Percentiles rank a stretch among this genome's conserved stretches.
Conservation (phyloP, 495 filamentous ascomycete genomes). For the Bathelium albidoporum region DNA sequence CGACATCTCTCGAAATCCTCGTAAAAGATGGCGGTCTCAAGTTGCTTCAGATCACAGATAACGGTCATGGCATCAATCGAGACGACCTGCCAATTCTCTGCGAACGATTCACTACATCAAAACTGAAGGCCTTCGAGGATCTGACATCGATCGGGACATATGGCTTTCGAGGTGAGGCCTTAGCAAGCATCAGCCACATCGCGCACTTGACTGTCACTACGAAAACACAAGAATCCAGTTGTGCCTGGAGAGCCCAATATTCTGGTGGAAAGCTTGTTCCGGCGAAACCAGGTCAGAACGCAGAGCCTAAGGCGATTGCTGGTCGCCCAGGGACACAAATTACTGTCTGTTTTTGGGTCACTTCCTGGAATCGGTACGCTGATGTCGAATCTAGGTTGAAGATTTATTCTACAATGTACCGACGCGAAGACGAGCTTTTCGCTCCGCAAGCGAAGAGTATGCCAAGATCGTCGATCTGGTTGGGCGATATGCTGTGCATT, state of each 20-base stretch:
- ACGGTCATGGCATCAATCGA: conserved; percentile 84
- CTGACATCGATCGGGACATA: conserved; percentile 86
- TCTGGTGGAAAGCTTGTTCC: conserved; percentile 73
- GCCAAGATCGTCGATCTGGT: conserved; percentile 96
- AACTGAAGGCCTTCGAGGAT: conserved; percentile 91
- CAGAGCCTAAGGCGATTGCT: conserved; percentile 80
- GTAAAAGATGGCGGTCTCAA: conserved; percentile 97
- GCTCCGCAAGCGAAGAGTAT: conserved; percentile 89
- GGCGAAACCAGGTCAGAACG: conserved; percentile 80
- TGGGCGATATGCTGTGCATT: conserved; percentile 92
- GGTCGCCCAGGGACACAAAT: conserved; percentile 95
- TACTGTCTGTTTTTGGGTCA: conserved; percentile 43
- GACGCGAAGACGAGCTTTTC: conserved; percentile 77
- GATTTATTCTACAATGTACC: conserved; percentile 97
- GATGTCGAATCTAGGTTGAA: conserved; percentile 51
- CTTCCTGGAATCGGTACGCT: not conserved
- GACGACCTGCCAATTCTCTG: conserved; percentile 91
- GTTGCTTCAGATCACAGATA: conserved; percentile 93
- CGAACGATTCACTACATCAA: conserved; percentile 95
- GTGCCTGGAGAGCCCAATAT: conserved; percentile 84
- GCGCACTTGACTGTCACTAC: conserved; percentile 93
- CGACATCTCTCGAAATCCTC: conserved; percentile 80
- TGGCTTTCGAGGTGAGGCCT: conserved; percentile 91
- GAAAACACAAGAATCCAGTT: conserved; percentile 77
- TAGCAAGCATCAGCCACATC: conserved; percentile 98